These are phyloP conservation scores for Lathyrus tuberosus DNA, from an alignment of 306 rosid genomes.

Conservation along the genomic window DNA sequence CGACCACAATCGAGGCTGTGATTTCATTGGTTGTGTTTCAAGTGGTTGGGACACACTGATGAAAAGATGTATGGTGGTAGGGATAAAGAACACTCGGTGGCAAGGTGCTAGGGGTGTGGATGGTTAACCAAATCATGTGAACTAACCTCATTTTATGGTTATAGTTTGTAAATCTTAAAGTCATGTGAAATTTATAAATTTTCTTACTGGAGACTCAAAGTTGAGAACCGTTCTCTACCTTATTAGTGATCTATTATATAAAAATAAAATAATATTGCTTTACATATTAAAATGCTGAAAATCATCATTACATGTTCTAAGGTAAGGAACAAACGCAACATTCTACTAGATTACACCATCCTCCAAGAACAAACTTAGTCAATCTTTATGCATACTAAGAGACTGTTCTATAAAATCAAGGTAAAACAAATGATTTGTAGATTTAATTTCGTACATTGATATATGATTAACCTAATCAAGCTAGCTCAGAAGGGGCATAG, in stretches of 20 bases:
- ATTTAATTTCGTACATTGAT: background rate
- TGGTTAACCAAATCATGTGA: no score
- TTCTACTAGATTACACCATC: conserved; percentile 6
- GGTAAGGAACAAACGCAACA: conserved; percentile 11
- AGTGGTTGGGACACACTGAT: no score
- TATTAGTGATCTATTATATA: conserved; percentile 1
- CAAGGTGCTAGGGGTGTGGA: no score
- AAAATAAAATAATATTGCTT: conserved; percentile 9
- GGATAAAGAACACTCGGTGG: no score
- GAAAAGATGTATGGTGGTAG: no score
- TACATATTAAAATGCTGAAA: conserved; percentile 25
- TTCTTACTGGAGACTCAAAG: background rate
- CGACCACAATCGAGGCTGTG: no score
- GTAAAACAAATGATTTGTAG: conserved; percentile 20
- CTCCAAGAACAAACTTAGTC: background rate
- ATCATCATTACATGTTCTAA: background rate
- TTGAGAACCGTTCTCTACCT: background rate
- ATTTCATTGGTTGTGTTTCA: no score
- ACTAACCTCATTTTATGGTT: no score
- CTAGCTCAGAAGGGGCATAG: conserved; percentile 47
- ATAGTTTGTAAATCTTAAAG: no score
- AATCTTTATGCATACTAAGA: conserved; percentile 24
- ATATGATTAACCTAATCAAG: conserved; percentile 32
- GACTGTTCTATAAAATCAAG: conserved; percentile 2
- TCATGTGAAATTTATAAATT: no score